Percentiles rank a stretch among this genome's conserved stretches.
Evolutionary conservation across 2,329 filamentous ascomycete species (phyloP).

Genomic region (Diplodia seriata): DNA sequence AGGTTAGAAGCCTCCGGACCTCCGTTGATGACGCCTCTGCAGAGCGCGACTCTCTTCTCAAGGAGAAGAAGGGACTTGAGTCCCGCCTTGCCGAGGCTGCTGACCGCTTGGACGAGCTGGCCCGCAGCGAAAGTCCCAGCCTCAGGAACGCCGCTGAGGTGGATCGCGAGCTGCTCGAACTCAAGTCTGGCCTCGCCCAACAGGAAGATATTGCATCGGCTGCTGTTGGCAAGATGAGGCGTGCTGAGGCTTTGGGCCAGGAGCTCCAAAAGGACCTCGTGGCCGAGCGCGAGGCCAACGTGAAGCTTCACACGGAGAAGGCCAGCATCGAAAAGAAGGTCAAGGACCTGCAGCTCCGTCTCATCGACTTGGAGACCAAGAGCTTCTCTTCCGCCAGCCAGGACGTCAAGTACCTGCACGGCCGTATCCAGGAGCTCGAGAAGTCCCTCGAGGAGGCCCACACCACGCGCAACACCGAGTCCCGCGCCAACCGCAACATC

Average conservation of each 20-base stretch:
- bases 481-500: conserved; percentile 87
- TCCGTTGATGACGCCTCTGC: conserved; percentile 84
- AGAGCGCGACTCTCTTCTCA: conserved; percentile 82
- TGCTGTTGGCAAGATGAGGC: conserved; percentile 95
- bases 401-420: conserved; percentile 93
- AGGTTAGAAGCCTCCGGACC: conserved; percentile 83
- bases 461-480: conserved; percentile 76
- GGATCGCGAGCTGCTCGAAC: conserved; percentile 86
- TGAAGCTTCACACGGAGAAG: conserved; percentile 87
- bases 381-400: conserved; percentile 93
- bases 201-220: conserved; percentile 92
- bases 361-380: conserved; percentile 96
- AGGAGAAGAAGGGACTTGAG: conserved; percentile 91
- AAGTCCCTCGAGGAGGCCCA: conserved; percentile 84
- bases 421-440: conserved; percentile 95
- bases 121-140: conserved; percentile 82
- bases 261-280: conserved; percentile 95
- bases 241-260: conserved; percentile 82
- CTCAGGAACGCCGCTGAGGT: conserved; percentile 88
- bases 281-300: conserved; percentile 80
- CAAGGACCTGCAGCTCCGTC: conserved; percentile 86
- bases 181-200: conserved; percentile 87
- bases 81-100: conserved; percentile 85
- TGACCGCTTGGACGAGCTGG: conserved; percentile 85
- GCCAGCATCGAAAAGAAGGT: conserved; percentile 85